Evolutionary conservation across 2,329 filamentous ascomycete species (phyloP).

Genomic region (Graphilbum sp.): DNA sequence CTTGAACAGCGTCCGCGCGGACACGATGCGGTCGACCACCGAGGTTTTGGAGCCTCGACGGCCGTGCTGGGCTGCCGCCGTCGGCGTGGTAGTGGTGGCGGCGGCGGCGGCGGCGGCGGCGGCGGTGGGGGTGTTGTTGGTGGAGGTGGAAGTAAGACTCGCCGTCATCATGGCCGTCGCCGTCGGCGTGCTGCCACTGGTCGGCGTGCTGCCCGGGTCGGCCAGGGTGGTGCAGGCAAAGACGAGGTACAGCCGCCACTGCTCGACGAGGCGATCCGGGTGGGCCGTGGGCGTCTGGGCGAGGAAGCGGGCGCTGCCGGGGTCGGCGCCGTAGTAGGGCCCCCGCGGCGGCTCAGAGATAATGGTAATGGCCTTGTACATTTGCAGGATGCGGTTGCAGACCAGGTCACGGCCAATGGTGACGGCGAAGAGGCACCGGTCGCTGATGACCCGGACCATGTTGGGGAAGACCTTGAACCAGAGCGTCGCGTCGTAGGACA

Average conservation of each 20-base stretch:
- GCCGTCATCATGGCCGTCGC: too few relatives aligned
- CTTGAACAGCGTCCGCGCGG: conserved; percentile 77
- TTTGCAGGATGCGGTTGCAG: conserved; percentile 80
- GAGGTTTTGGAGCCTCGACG: conserved; percentile 62
- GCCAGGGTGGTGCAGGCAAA: conserved; percentile 94
- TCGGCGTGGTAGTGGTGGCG: neutral
- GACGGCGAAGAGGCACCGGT: conserved; percentile 81
- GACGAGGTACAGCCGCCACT: conserved; percentile 95
- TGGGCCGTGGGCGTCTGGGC: conserved; percentile 50
- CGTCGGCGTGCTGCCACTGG: conserved; percentile 13
- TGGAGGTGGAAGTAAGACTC: too few relatives aligned
- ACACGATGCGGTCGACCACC: conserved; percentile 62
- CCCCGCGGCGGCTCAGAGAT: conserved; percentile 60
- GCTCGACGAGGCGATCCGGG: conserved; percentile 79
- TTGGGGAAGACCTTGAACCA: conserved; percentile 99
- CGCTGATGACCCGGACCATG: conserved; percentile 75
- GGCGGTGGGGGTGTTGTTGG: neutral
- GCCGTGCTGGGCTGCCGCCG: conserved; percentile 39
- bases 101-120: neutral
- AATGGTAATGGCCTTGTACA: conserved; percentile 70
- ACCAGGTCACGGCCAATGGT: conserved; percentile 83
- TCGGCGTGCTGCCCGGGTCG: conserved; percentile 54
- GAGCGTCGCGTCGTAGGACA: conserved; percentile 82
- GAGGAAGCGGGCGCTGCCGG: conserved; percentile 33
- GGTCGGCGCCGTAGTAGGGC: conserved; percentile 44